Conservation (phyloP, 441 rosid species). For the Pelargonium exstipulatum region DNA sequence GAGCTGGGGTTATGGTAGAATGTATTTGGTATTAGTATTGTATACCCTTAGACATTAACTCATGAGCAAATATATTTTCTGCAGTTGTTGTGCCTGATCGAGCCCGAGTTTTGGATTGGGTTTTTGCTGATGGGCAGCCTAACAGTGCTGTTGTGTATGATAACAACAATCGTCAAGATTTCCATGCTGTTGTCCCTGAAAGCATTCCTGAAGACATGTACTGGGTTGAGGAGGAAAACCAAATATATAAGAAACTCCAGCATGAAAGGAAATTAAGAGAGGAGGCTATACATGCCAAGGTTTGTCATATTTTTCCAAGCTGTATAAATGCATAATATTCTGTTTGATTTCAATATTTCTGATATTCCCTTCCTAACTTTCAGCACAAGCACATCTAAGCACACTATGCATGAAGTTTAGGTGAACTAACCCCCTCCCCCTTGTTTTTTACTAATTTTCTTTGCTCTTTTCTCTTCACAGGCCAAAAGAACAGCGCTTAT, state of each 20-base stretch:
- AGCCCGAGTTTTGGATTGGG: constrained; percentile 83
- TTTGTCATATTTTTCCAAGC: constrained; percentile 25
- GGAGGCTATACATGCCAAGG: constrained; percentile 74
- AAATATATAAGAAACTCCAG: constrained; percentile 51
- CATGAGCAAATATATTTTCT: constrained; percentile 22
- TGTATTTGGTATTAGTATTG: constrained; percentile 13
- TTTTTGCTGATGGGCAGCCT: constrained; percentile 89
- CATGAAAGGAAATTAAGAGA: constrained; percentile 64
- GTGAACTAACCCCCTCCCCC: not conserved
- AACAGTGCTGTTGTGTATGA: constrained; percentile 61
- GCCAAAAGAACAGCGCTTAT: constrained; percentile 54
- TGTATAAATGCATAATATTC: not conserved
- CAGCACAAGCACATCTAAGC: not conserved
- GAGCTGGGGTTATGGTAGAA: not conserved
- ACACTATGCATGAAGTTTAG: constrained; percentile 8
- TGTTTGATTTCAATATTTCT: not conserved
- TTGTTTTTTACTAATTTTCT: constrained; percentile 16
- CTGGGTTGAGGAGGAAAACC: constrained; percentile 77
- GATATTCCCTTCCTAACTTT: not conserved
- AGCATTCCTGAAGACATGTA: constrained; percentile 44
- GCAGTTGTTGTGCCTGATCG: constrained; percentile 62
- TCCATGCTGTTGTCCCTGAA: constrained; percentile 62
- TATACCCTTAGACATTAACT: constrained; percentile 9
- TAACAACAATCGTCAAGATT: constrained; percentile 66
- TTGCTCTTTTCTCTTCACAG: constrained; percentile 34